Evolutionary conservation across 78 protist species (phyloP), one percentile per base, ranked within the genome.

Genomic region (Trichosphaerium sp.): DNA sequence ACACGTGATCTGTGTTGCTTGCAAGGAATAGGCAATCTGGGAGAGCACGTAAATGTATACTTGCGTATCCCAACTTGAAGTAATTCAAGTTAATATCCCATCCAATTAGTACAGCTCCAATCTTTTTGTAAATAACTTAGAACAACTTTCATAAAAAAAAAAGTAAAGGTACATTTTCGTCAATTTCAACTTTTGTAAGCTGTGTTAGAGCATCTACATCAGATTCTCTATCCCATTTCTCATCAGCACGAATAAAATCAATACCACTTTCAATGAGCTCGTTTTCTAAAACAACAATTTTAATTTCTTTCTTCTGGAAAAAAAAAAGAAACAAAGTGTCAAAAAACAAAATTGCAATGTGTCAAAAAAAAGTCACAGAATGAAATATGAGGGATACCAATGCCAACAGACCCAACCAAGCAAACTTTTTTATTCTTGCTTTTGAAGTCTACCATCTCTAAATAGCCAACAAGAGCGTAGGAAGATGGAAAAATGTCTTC

Each of bases 71-170:
- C 6, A 42, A 43, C 41, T 74, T 74, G 55, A 39, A 65, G 61
- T 65, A 74, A 31, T 61, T 32, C 23, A 65, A 34, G 25, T n/a
- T 15, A 14, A 70, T 57, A 34, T 74, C 80, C 64, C 63, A 65
- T 14, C 80, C 80, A 39, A 57, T 34, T n/a, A 74, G 32, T 6
- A 74, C 80, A 25, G 73, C 72, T 11, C 80, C 80, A 41, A 74
- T 69, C 70, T 65, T 23, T 62, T 29, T 32, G 32, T 10, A 12
- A 34, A 10, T 6, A 6, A 10, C 11, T 54, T 10, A 6, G 28
- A 54, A 35, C 10, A 54, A 12, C 25, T 6, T 54, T 6, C 43
- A 54, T 54, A 35, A 10, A 12, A 10, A 10, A 54, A 34, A 6
- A 12, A 6, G 11, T n/a, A 10, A 54, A 54, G 6, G 11, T 6